phyloP scores from a whole-genome alignment of 805 yeast genomes.

The Cyberlindnera amylophila region DNA sequence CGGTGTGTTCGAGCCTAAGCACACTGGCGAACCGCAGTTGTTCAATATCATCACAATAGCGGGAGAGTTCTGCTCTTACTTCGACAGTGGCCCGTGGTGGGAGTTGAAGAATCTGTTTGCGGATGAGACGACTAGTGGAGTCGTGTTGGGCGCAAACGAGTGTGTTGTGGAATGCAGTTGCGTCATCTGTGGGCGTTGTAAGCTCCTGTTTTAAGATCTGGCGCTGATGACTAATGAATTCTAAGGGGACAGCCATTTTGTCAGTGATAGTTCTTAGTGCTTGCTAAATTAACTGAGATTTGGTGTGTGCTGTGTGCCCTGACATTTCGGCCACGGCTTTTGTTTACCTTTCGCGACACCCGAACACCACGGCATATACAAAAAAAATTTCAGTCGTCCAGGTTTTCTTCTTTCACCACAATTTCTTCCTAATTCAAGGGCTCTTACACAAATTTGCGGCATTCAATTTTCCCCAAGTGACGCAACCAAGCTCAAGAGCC shows the following conservation, averaged over 20 bases:
- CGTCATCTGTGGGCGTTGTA: slow-evolving; percentile 1
- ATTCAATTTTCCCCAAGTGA: slow-evolving; percentile 9
- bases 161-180: slow-evolving; percentile 13
- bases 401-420: background rate
- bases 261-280: no score
- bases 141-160: slow-evolving; percentile 13
- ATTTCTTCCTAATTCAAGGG: background rate
- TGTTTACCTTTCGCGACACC: background rate
- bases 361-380: slow-evolving; percentile 2
- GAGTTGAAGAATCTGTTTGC: background rate
- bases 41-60: slow-evolving; percentile 10
- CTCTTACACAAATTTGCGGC: slow-evolving; percentile 17
- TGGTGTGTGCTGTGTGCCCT: no score
- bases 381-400: background rate
- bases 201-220: slow-evolving; percentile 1
- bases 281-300: no score
- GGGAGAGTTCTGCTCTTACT: background rate
- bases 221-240: slow-evolving; percentile 5
- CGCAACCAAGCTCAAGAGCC: slow-evolving; percentile 19
- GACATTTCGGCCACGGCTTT: background rate
- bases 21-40: slow-evolving; percentile 11
- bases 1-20: slow-evolving; percentile 8
- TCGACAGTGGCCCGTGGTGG: background rate
- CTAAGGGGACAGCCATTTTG: slow-evolving; percentile 1
- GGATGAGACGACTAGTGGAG: slow-evolving; percentile 7